Evolutionary conservation across 129 eudicot species (phyloP).

Genomic region (Ambrosia artemisiifolia): DNA sequence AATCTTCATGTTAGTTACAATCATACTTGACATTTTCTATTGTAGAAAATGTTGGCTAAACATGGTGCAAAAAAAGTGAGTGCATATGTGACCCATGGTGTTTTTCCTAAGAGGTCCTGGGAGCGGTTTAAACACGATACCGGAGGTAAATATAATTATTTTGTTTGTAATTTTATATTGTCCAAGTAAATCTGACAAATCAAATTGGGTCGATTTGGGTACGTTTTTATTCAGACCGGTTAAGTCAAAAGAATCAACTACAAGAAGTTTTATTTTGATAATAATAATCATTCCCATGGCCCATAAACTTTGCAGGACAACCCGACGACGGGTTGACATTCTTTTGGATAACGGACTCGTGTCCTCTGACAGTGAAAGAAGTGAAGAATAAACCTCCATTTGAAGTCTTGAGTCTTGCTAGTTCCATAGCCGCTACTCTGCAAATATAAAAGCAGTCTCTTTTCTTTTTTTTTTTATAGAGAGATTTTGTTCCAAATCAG

Average conservation of each 20-base stretch:
- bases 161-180: not conserved
- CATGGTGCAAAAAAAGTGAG: constrained; percentile 92
- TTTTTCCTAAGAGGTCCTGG: constrained; percentile 90
- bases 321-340: constrained; percentile 70
- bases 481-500: constrained; percentile 24
- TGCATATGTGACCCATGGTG: constrained; percentile 97
- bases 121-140: constrained; percentile 79
- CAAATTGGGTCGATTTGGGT: not conserved
- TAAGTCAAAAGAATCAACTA: not conserved
- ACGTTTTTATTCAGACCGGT: not conserved
- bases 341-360: constrained; percentile 98
- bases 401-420: constrained; percentile 85
- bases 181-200: not conserved
- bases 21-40: not conserved
- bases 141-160: constrained; percentile 46
- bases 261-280: not conserved
- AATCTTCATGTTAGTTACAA: not conserved
- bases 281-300: not conserved
- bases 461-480: constrained; percentile 14
- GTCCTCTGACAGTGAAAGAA: constrained; percentile 82
- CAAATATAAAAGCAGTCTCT: constrained; percentile 39
- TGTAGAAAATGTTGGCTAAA: constrained; percentile 80
- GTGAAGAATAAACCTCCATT: constrained; percentile 83
- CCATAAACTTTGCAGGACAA: constrained; percentile 36
- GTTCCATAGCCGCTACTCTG: constrained; percentile 86